These are phyloP conservation scores for Tylopilus intermedius DNA, from an alignment of 768 basidiomycete genomes.

Conservation along the genomic window DNA sequence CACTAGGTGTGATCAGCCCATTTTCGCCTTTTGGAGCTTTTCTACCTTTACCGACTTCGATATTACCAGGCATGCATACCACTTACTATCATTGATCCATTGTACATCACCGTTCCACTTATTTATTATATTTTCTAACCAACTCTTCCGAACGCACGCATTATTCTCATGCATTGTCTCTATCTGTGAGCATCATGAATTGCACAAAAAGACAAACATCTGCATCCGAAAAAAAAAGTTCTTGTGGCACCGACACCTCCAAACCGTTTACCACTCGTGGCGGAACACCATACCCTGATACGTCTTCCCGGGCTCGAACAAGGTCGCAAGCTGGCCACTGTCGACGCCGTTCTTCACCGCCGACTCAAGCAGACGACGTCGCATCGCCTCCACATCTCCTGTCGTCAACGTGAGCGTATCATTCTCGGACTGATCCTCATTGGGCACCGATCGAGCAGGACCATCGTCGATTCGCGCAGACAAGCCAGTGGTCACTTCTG, in stretches of 20 bases:
- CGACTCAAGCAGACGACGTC: slow-evolving; percentile 11
- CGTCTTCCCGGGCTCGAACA: slow-evolving; percentile 20
- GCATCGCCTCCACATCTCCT: slow-evolving; percentile 16
- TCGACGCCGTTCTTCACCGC: slow-evolving; percentile 1
- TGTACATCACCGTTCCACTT: slow-evolving; percentile 1
- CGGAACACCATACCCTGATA: slow-evolving; percentile 22
- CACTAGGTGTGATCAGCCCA: slow-evolving; percentile 12
- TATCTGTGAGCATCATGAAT: neutral
- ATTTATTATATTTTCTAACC: neutral
- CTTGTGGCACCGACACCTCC: neutral
- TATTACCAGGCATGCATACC: neutral
- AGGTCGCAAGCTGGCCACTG: slow-evolving; percentile 10
- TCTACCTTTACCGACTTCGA: neutral
- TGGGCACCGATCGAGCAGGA: neutral
- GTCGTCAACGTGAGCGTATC: slow-evolving; percentile 16
- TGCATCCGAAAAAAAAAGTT: neutral
- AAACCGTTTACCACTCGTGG: slow-evolving; percentile 22
- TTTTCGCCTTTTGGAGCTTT: neutral
- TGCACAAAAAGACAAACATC: neutral
- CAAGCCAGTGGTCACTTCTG: neutral
- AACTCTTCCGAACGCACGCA: neutral
- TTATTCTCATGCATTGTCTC: neutral
- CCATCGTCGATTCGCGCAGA: neutral
- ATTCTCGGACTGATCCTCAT: neutral
- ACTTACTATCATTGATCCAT: neutral